A percentile compares a stretch with the other conserved stretches of the same genome.
These are phyloP conservation scores for Tetrapisispora namnaoensis DNA, from an alignment of 805 yeast genomes.

Conservation along the genomic window DNA sequence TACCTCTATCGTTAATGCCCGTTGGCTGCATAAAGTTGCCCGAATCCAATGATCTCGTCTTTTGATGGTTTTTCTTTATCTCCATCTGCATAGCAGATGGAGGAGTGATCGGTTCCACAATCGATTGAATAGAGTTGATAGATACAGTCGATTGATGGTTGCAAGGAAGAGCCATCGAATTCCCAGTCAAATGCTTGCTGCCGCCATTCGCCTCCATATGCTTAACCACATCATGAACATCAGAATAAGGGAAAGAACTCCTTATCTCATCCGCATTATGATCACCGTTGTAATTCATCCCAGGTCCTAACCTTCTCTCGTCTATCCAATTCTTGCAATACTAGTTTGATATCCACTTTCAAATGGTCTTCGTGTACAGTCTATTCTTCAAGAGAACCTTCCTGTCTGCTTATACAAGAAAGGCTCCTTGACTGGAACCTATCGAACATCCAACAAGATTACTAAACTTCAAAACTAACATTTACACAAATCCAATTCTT, in stretches of 20 bases:
- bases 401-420: no score
- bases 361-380: no score
- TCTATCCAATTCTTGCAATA: no score
- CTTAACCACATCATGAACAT: background rate
- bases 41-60: constrained; percentile 26
- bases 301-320: no score
- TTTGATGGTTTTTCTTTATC: constrained; percentile 20
- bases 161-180: background rate
- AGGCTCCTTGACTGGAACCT: no score
- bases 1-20: background rate
- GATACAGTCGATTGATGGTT: constrained; percentile 27
- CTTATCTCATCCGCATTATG: background rate
- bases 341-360: no score
- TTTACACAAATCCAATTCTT: background rate
- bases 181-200: background rate
- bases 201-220: background rate
- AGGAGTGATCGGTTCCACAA: constrained; percentile 18
- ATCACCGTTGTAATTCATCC: background rate
- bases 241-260: background rate
- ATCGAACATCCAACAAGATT: no score
- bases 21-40: constrained; percentile 22
- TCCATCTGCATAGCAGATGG: constrained; percentile 13
- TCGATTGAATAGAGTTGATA: constrained; percentile 16
- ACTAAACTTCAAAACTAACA: no score
- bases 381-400: no score